Percentiles rank a stretch among this genome's conserved stretches.
phyloP scores from a whole-genome alignment of 2,329 filamentous ascomycete genomes.

The Diaporthe nobilis region DNA sequence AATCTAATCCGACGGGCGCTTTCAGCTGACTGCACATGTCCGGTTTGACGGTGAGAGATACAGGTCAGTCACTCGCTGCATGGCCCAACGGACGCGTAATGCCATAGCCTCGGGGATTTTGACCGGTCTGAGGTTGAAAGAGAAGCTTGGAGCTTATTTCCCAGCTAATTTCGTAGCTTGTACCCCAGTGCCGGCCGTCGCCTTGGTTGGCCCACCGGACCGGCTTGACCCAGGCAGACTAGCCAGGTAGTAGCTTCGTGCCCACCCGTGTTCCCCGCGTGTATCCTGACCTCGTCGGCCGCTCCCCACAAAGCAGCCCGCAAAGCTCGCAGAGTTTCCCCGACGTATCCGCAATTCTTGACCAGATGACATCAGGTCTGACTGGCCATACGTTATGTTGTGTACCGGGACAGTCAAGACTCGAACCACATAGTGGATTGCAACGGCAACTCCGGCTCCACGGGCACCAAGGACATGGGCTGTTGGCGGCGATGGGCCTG shows the following conservation, averaged over 20 bases:
- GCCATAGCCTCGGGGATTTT: background rate
- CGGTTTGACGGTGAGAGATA: background rate
- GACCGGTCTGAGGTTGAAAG: background rate
- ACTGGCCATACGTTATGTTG: background rate
- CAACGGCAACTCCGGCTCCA: conserved; percentile 21
- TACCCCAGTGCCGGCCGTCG: conserved; percentile 5
- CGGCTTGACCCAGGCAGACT: background rate
- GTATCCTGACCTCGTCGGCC: background rate
- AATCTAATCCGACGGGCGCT: too few species aligned
- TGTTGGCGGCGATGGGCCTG: background rate
- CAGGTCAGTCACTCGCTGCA: background rate
- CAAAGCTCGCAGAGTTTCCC: background rate
- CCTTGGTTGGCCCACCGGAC: background rate
- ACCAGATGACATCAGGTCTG: conserved; percentile 14
- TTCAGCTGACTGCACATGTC: background rate
- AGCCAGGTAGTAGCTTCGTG: background rate
- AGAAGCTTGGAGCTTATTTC: conserved; percentile 15
- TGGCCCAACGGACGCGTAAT: background rate
- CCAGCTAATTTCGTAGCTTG: conserved; percentile 4
- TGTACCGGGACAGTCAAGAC: background rate
- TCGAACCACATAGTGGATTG: background rate
- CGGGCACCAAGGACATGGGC: background rate
- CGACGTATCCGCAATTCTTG: conserved; percentile 17
- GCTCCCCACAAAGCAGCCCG: conserved; percentile 14
- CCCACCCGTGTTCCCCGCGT: conserved; percentile 15